Percentiles rank a stretch among this genome's conserved stretches.
phyloP scores from a whole-genome alignment of 768 basidiomycete genomes.

The Boletus subcaerulescens region DNA sequence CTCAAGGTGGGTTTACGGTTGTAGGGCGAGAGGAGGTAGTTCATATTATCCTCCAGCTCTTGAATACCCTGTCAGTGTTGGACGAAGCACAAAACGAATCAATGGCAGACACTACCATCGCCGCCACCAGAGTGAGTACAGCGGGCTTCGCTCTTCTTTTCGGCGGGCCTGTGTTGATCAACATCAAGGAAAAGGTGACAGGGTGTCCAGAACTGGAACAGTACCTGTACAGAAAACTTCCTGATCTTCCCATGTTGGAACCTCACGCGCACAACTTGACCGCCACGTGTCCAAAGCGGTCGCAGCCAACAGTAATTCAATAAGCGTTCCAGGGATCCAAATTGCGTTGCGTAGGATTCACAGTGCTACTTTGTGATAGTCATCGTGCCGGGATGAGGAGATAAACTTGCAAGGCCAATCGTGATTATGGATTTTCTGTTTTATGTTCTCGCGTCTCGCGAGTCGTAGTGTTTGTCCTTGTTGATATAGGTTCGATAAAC shows the following conservation, averaged over 20 bases:
- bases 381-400: no score
- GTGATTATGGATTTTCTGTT: no score
- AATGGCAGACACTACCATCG: neutral
- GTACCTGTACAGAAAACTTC: slow-evolving; percentile 10
- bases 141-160: neutral
- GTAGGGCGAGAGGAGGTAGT: neutral
- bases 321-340: neutral
- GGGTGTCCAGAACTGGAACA: neutral
- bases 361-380: no score
- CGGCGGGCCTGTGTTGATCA: neutral
- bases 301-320: neutral
- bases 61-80: slow-evolving; percentile 1
- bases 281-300: neutral
- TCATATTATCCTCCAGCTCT: slow-evolving; percentile 1
- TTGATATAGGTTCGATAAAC: no score
- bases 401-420: no score
- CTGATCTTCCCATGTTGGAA: slow-evolving; percentile 3
- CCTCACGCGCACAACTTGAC: neutral
- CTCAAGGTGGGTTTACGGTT: slow-evolving; percentile 7
- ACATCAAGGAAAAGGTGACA: slow-evolving; percentile 4
- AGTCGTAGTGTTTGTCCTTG: no score
- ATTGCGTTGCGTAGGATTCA: no score
- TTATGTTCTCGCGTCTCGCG: no score
- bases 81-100: slow-evolving; percentile 2
- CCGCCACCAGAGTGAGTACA: neutral